Conservation (phyloP, 169 alveolate genomes). For the Cryptosporidium viatorum region DNA sequence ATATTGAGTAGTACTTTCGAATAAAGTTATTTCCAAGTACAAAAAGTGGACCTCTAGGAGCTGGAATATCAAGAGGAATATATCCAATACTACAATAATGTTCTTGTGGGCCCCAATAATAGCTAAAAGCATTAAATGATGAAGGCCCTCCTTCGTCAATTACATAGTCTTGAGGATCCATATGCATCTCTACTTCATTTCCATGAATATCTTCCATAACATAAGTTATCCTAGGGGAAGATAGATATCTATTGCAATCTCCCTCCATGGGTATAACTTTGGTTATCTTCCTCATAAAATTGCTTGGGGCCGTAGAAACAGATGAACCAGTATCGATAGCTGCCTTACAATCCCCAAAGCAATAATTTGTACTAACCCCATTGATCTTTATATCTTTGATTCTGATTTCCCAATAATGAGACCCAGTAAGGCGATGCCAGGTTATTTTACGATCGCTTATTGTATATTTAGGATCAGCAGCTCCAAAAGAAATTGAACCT, state of each 20-base stretch:
- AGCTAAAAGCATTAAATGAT: constrained; percentile 50
- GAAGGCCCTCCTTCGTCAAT: constrained; percentile 81
- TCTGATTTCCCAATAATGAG: constrained; percentile 90
- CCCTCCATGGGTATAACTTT: constrained; percentile 59
- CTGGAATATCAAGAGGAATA: constrained; percentile 86
- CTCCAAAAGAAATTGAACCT: constrained; percentile 85
- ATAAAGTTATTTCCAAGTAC: constrained; percentile 85
- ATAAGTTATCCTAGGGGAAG: constrained; percentile 76
- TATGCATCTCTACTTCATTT: constrained; percentile 77
- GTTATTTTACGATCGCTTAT: constrained; percentile 84
- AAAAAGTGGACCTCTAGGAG: constrained; percentile 86
- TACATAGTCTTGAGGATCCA: constrained; percentile 81
- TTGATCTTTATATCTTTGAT: constrained; percentile 84
- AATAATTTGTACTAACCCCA: constrained; percentile 78
- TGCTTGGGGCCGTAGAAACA: constrained; percentile 67
- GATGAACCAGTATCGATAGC: constrained; percentile 92
- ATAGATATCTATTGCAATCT: constrained; percentile 3
- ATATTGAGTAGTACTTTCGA: constrained; percentile 85
- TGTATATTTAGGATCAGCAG: constrained; percentile 87
- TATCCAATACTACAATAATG: constrained; percentile 83
- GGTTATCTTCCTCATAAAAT: constrained; percentile 42
- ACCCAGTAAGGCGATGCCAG: constrained; percentile 86
- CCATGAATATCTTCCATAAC: constrained; percentile 80
- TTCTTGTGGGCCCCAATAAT: constrained; percentile 64
- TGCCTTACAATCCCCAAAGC: constrained; percentile 83